Evolutionary conservation across 768 basidiomycete species (phyloP), one percentile per base, ranked within the genome.

Genomic region (Dacryopinax primogenitus): DNA sequence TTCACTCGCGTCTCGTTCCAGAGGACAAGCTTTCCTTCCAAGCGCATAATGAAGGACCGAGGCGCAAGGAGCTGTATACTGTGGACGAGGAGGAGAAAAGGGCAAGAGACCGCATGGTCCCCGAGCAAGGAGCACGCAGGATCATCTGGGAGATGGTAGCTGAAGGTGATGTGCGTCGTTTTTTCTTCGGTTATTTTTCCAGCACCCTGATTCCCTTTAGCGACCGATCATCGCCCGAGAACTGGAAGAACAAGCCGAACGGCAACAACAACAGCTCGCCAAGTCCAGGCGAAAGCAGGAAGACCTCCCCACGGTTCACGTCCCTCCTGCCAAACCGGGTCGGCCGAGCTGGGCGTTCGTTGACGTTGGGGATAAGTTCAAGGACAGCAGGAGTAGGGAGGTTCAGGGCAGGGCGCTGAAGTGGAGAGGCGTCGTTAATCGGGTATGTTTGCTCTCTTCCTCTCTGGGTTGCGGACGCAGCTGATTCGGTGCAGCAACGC

Each of bases 121-220:
- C n/a, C n/a, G n/a, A n/a, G n/a, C n/a, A n/a, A n/a, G n/a, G n/a
- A 11, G 88, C 88, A 71, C 84, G 86, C 69, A 81, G 85, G 44
- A 75, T 83, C 45, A 91, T 87, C 73, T 92, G 88, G 87, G 90
- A 92, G 72, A 83, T 86, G 33, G 81, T 87, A 37, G 79, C 80
- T 11, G 90, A 92, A 70, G 83, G 84, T 66, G 74, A 82, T 75
- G 90, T 89, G 71, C 71, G 74, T 71, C 16, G 36, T 23, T 33
- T 12, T 36, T 23, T 21, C 34, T 37, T 15, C n/a, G n/a, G n/a
- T n/a, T n/a, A n/a, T n/a, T n/a, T n/a, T n/a, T n/a, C n/a, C n/a
- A 21, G 64, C 64, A 47, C 23, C 67, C 32, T 65, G 51, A 4
- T 47, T 37, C 63, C 26, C 63, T 61, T 1, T 63, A 90, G 89